Conservation (phyloP, 805 yeast genomes). For the Wickerhamomyces hampshirensis region DNA sequence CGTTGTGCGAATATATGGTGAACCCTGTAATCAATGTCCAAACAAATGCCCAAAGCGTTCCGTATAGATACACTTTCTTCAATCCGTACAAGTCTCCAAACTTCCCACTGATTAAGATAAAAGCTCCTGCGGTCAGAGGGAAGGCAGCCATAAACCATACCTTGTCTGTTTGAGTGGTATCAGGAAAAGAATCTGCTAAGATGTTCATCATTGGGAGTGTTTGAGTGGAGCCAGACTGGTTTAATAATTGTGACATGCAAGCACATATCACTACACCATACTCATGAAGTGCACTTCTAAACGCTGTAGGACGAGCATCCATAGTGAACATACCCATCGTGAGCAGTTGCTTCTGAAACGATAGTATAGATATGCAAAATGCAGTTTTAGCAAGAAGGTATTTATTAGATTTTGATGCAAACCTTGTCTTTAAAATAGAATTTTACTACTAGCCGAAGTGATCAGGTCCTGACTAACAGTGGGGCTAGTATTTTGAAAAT, state of each 20-base stretch:
- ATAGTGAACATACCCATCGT: slow-evolving; percentile 3
- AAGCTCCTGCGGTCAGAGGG: slow-evolving; percentile 68
- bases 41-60: slow-evolving; percentile 49
- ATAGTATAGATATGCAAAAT: no score
- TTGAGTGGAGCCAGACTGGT: slow-evolving; percentile 38
- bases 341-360: no score
- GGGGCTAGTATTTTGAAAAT: no score
- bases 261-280: no score
- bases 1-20: slow-evolving; percentile 44
- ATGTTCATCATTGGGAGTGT: slow-evolving; percentile 32
- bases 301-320: slow-evolving; percentile 15
- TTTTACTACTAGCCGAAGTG: no score
- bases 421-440: no score
- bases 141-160: slow-evolving; percentile 70
- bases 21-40: slow-evolving; percentile 63
- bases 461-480: no score
- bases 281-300: slow-evolving; percentile 21
- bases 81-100: slow-evolving; percentile 71
- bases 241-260: slow-evolving; percentile 34
- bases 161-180: slow-evolving; percentile 28
- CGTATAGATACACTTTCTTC: slow-evolving; percentile 45
- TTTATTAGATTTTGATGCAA: no score
- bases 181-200: slow-evolving; percentile 28
- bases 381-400: no score
- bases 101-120: slow-evolving; percentile 63